A percentile compares a stretch with the other conserved stretches of the same genome.
Conservation (phyloP, 345 rosid species). For the Camelina hispida region DNA sequence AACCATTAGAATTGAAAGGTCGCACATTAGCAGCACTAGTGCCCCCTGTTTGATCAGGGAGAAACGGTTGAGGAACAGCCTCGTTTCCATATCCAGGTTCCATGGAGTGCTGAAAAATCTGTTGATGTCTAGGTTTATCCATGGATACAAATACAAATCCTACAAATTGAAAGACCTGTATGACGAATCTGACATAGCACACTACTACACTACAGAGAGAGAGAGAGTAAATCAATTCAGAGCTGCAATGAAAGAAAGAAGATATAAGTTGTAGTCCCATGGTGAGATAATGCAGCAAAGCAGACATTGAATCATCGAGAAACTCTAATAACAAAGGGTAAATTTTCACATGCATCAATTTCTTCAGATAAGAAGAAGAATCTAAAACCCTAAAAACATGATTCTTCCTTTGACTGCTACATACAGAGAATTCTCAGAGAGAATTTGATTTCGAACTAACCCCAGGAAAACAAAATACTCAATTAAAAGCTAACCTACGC, state of each 20-base stretch:
- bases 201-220: background rate
- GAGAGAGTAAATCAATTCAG: background rate
- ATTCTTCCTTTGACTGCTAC: background rate
- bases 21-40: slow-evolving; percentile 45
- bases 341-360: background rate
- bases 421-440: background rate
- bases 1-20: slow-evolving; percentile 49
- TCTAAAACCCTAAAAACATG: background rate
- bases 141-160: slow-evolving; percentile 31
- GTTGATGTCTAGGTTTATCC: slow-evolving; percentile 55
- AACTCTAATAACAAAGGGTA: background rate
- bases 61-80: slow-evolving; percentile 51
- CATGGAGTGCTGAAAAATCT: slow-evolving; percentile 47
- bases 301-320: background rate
- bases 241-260: slow-evolving; percentile 24
- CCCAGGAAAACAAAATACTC: slow-evolving; percentile 2
- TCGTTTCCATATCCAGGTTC: slow-evolving; percentile 63
- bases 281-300: background rate
- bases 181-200: slow-evolving; percentile 3
- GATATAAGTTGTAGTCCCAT: slow-evolving; percentile 9
- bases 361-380: background rate
- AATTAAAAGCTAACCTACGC: background rate
- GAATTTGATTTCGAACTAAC: slow-evolving; percentile 12
- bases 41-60: slow-evolving; percentile 51
- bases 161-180: background rate